These are phyloP conservation scores for Caulochytrium protostelioides DNA, from an alignment of 371 early-diverging fungal genomes.

Conservation along the genomic window DNA sequence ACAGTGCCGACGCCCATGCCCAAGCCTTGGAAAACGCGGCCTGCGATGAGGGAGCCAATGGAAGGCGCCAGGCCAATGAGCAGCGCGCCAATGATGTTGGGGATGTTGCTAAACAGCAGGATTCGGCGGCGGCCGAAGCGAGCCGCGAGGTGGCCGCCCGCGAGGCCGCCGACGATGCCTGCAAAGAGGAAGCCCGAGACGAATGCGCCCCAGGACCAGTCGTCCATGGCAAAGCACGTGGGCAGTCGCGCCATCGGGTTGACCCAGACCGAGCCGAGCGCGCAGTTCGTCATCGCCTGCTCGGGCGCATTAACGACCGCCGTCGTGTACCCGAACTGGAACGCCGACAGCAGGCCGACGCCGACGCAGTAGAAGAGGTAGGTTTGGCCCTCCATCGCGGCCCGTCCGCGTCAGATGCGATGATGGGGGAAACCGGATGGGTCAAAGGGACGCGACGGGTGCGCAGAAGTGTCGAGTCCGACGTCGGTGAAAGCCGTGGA, in stretches of 20 bases:
- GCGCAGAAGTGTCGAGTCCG: too few relatives aligned
- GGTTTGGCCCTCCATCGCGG: too few relatives aligned
- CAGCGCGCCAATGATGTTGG: slow-evolving; percentile 38
- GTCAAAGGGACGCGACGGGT: too few relatives aligned
- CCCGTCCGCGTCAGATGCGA: too few relatives aligned
- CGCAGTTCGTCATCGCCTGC: slow-evolving; percentile 11
- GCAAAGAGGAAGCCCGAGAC: slow-evolving; percentile 20
- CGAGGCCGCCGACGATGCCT: slow-evolving; percentile 61
- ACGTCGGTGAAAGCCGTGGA: too few relatives aligned
- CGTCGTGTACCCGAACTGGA: slow-evolving; percentile 12
- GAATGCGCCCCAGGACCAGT: slow-evolving; percentile 20
- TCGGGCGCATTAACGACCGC: slow-evolving; percentile 18
- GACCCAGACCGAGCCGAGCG: not conserved
- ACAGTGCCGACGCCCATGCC: slow-evolving; percentile 49
- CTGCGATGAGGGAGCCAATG: too few relatives aligned
- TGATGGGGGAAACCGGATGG: too few relatives aligned
- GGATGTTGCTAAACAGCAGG: slow-evolving; percentile 38
- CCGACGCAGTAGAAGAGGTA: slow-evolving; percentile 9
- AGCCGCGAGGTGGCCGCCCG: slow-evolving; percentile 44
- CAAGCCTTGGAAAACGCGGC: not conserved
- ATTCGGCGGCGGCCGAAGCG: slow-evolving; percentile 47
- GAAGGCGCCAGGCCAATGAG: slow-evolving; percentile 36
- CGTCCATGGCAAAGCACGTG: slow-evolving; percentile 58
- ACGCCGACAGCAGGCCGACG: slow-evolving; percentile 8
- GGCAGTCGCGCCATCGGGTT: slow-evolving; percentile 18